Base-by-base conservation (phyloP, 202 grass and related monocot species). In the Saccharum hybrid region DNA sequence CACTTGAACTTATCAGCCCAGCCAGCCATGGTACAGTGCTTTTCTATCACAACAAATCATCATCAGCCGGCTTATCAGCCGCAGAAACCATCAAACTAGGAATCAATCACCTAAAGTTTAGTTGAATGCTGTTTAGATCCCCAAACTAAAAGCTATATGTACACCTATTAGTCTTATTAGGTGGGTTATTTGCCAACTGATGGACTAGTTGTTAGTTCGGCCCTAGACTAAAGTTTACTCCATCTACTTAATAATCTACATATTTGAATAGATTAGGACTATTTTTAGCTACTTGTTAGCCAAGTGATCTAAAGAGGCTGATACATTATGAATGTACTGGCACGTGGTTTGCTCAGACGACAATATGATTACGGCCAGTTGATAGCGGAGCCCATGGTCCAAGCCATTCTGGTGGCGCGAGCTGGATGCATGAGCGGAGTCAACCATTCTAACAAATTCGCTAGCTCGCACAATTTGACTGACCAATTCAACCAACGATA, bases 381-480 rank as follows among this genome's bases (percentile, higher is more conserved):
- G 66, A 72, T 63, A 22, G 16, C 7, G 11, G 30, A 60, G 38
- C 14, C 46, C 71, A 46, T 72, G 74, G 45, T 41, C 77, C 39
- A 65, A 51, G 33, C 38, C 64, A 81, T 28, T 76, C 66, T 60
- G 39, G 61, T 40, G 65, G 57, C 38, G 57, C 56, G 45, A 62
- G 30, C 49, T 85, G 10, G 66, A 49, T 74, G 38, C 49, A 23
- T 39, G 16, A 33, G 61, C 52, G 6, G 15, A 71, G 88, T 89
- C 88, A 89, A 86, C 72, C 68, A 45, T 71, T 21, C 37, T 71
- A 81, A 43, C 56, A n/a, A 42, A 14, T 43, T 69, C 8, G 19
- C 13, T 71, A 43, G 83, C 88, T 78, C 79, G 67, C 67, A 49
- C 4, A 40, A 82, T 56, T 86, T 89, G 83, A 82, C 79, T 28